phyloP scores from a whole-genome alignment of 371 early-diverging fungal species.

The Enteropsectra breve region DNA sequence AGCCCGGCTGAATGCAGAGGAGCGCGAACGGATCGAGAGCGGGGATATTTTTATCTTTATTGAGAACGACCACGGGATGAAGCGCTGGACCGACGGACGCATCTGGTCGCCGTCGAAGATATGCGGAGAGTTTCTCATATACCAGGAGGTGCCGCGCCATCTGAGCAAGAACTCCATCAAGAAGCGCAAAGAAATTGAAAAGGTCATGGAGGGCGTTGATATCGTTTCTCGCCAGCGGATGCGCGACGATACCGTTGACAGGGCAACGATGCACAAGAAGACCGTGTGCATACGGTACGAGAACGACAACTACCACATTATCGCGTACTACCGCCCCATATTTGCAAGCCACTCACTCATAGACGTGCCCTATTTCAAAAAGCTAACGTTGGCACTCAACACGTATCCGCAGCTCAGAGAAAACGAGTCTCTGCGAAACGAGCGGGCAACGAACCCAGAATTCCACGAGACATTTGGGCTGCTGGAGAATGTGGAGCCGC shows the following conservation, averaged over 20 bases:
- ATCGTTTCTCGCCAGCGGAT: constrained; percentile 5
- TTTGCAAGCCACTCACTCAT: constrained; percentile 33
- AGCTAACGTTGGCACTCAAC: constrained; percentile 21
- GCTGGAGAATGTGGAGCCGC: not conserved
- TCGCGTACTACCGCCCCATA: constrained; percentile 54
- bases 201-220: constrained; percentile 2
- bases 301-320: constrained; percentile 52
- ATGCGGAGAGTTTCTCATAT: constrained; percentile 58
- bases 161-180: constrained; percentile 45
- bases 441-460: not conserved
- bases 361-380: constrained; percentile 33
- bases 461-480: constrained; percentile 19
- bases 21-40: constrained; percentile 45
- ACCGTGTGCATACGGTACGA: constrained; percentile 46
- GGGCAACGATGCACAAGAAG: constrained; percentile 51
- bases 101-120: constrained; percentile 61
- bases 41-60: constrained; percentile 59
- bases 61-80: constrained; percentile 56
- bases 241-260: constrained; percentile 36
- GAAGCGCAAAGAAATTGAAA: constrained; percentile 32
- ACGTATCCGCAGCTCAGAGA: constrained; percentile 21
- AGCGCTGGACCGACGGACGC: constrained; percentile 61
- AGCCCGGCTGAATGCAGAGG: constrained; percentile 43
- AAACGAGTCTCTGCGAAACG: constrained; percentile 17
- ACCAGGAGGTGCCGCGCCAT: constrained; percentile 57